phyloP scores from a whole-genome alignment of 2,329 filamentous ascomycete genomes.

The Stachybotrys chartarum region DNA sequence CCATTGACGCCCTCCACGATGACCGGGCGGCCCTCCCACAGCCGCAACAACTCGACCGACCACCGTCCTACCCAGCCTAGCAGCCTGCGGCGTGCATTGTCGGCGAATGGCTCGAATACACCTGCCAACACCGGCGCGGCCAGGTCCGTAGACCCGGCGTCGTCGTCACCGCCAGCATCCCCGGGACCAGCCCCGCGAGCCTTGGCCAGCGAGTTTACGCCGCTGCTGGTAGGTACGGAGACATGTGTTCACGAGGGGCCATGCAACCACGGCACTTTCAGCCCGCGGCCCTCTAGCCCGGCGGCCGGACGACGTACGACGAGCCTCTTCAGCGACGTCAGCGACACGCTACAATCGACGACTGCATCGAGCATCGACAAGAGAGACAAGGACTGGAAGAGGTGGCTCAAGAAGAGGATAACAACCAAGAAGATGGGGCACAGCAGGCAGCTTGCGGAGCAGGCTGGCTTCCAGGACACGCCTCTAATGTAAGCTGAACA shows the following conservation, averaged over 20 bases:
- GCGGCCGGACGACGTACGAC: constrained; percentile 21
- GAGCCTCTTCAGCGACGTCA: constrained; percentile 14
- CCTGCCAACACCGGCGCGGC: constrained; percentile 2
- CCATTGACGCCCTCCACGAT: constrained; percentile 8
- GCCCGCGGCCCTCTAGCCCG: constrained; percentile 53
- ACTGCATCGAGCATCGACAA: neutral
- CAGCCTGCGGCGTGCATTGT: constrained; percentile 38
- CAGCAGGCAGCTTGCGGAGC: constrained; percentile 63
- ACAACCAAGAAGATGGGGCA: constrained; percentile 63
- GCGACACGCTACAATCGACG: constrained; percentile 21
- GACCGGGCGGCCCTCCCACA: constrained; percentile 17
- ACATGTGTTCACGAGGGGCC: constrained; percentile 21
- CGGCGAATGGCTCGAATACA: constrained; percentile 14
- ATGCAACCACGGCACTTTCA: constrained; percentile 72
- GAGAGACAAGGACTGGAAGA: constrained; percentile 34
- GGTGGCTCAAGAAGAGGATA: constrained; percentile 42
- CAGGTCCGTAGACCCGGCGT: constrained; percentile 5
- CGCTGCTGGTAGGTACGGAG: constrained; percentile 32
- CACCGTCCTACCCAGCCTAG: constrained; percentile 37
- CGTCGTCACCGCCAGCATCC: constrained; percentile 12
- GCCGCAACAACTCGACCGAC: constrained; percentile 19
- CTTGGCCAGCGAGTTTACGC: constrained; percentile 40
- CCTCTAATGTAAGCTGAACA: constrained; percentile 58
- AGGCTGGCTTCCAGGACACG: constrained; percentile 66
- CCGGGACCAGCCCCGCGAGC: constrained; percentile 14